Evolutionary conservation across 306 rosid genomes (phyloP).

Genomic region (Ormosia semicastrata): DNA sequence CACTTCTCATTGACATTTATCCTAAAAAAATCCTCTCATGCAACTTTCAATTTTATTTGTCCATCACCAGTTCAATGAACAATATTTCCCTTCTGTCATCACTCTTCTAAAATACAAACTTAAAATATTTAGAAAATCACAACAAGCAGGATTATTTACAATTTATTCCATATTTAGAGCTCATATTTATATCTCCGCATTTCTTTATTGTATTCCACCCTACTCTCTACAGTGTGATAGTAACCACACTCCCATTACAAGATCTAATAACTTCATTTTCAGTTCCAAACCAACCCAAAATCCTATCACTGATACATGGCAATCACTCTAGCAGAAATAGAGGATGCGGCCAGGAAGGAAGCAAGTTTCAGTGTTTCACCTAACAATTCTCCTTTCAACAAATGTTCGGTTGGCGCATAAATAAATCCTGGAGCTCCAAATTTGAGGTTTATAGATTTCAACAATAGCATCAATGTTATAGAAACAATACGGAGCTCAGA

Average conservation of each 20-base stretch:
- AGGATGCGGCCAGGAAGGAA: neutral
- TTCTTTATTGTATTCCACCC: neutral
- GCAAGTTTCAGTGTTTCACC: neutral
- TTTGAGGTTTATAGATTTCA: neutral
- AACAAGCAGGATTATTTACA: neutral
- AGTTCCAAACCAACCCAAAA: conserved; percentile 2
- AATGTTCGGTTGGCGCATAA: neutral
- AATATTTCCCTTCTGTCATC: neutral
- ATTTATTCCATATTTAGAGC: conserved; percentile 1
- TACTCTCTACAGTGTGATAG: neutral
- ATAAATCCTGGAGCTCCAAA: neutral
- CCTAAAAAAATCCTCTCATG: neutral
- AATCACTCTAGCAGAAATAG: neutral
- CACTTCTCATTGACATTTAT: neutral
- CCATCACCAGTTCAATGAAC: conserved; percentile 5
- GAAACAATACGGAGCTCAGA: neutral
- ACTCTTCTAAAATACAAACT: neutral
- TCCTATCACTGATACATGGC: neutral
- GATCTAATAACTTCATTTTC: neutral
- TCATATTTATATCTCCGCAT: neutral
- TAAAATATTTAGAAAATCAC: neutral
- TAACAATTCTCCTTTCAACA: neutral
- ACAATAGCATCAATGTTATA: neutral
- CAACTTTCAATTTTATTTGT: conserved; percentile 11
- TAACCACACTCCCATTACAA: neutral